Evolutionary conservation across 2,329 filamentous ascomycete species (phyloP), one percentile per base, ranked within the genome.

Genomic region (Ilyonectria mors-panacis): DNA sequence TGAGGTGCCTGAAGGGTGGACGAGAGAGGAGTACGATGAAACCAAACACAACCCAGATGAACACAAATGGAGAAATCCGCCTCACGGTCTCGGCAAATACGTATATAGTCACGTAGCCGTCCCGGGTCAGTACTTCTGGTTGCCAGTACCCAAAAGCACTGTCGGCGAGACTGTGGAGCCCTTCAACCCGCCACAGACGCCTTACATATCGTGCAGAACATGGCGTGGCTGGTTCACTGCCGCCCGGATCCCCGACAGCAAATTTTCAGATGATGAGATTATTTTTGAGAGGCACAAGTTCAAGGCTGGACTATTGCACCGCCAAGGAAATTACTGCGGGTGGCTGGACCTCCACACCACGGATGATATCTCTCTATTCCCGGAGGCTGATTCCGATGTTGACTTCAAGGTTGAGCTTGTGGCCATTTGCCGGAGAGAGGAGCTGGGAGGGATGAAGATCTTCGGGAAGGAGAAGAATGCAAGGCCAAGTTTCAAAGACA

Each of bases 191-290:
- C 47, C 47, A 12, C 47, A 50, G 19, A 50, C 47, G 15, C 26
- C 47, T 6, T 50, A 50, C 17, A 50, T 50, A 26, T 50, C 47
- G n/a, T 50, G 47, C 47, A 50, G 26, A 10, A 50, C 47, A 19
- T 7, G 47, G 19, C 47, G 47, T 7, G 47, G 47, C 19, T 50
- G 47, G 47, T 50, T 50, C 21, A 1, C 10, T 7, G 47, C 47
- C 19, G 17, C 21, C 12, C 10, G 17, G 15, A 50, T 50, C 2
- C 47, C 21, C 5, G 9, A 50, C 4, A 50, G 19, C 8, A 19
- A 42, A 17, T 42, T 42, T 42, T 42, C 17, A n/a, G 37, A 39
- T 17, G 4, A 4, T 1, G 39, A n/a, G 8, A n/a, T 42, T n/a
- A 8, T 1, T 7, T 42, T 8, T n/a, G 39, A n/a, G 7, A 42